Evolutionary conservation across 306 rosid species (phyloP), one percentile per base, ranked within the genome.

Genomic region (Dalbergia cochinchinensis): DNA sequence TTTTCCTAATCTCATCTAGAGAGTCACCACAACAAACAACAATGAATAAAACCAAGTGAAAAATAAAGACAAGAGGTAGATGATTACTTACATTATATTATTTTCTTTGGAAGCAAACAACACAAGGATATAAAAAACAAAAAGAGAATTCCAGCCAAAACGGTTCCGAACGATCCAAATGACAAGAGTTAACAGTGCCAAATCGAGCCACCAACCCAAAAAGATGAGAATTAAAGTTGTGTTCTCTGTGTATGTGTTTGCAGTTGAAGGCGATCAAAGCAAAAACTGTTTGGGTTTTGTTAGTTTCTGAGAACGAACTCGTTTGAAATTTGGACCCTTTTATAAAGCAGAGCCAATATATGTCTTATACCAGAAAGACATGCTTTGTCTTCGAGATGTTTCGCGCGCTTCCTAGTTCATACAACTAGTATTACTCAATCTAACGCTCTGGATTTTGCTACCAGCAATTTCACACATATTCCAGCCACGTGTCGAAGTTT

Each of bases 181-280:
- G 76, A 85, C 59, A 69, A 26, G 8, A 78, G 78, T 20, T 86
- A 63, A 79, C 94, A 9, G 85, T 33, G 8, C 83, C 33, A 80
- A 68, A 81, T 71, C 94, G 9, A 48, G 76, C 94, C 96, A 84
- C 94, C 48, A 89, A 84, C 94, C 94, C 77, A 63, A 65, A 50
- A 67, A 69, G 7, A 63, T 4, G 15, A 50, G 59, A 35, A 53
- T 48, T 48, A 41, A 35, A 48, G 20, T 8, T 6, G 5, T 60
- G 64, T 67, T 55, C 57, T 73, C 26, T 58, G 10, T 54, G 75
- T 35, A 4, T 16, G 77, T 69, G 45, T 69, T 59, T 4, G 47
- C 10, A 51, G 31, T 20, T 31, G 34, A 18, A 57, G 62, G 10
- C 4, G 63, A 79, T 79, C 41, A 19, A 53, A 45, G 45, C 47